Percentiles rank a stretch among this genome's conserved stretches.
These are phyloP conservation scores for Tuber magnatum DNA, from an alignment of 495 filamentous ascomycete species.

Conservation along the genomic window DNA sequence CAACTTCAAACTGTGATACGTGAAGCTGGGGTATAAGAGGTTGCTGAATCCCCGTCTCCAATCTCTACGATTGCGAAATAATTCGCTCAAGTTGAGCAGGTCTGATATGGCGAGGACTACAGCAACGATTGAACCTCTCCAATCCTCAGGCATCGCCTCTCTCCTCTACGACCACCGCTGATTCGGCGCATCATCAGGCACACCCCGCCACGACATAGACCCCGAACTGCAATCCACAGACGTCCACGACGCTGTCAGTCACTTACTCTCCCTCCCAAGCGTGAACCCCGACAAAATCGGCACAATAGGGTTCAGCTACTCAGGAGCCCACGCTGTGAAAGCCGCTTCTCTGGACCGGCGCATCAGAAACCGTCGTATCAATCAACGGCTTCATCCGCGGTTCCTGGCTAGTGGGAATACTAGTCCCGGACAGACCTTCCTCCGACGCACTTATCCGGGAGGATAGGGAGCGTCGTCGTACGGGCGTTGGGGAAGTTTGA, in stretches of 20 bases:
- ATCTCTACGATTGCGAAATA: neutral
- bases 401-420: neutral
- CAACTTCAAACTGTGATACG: neutral
- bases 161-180: slow-evolving; percentile 25
- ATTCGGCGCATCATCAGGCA: slow-evolving; percentile 17
- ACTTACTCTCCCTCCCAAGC: slow-evolving; percentile 8
- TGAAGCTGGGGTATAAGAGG: neutral
- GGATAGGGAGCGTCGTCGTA: slow-evolving; percentile 9
- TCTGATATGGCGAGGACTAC: neutral
- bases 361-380: slow-evolving; percentile 16
- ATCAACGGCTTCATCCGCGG: slow-evolving; percentile 2
- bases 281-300: slow-evolving; percentile 15
- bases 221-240: slow-evolving; percentile 14
- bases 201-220: slow-evolving; percentile 15
- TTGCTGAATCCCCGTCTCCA: neutral
- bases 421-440: neutral
- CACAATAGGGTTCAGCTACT: slow-evolving; percentile 16
- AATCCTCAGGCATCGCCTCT: slow-evolving; percentile 13
- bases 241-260: slow-evolving; percentile 17
- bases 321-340: slow-evolving; percentile 11
- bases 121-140: slow-evolving; percentile 7
- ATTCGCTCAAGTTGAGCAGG: neutral
- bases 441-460: neutral
- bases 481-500: slow-evolving; percentile 6
- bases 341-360: slow-evolving; percentile 14